Evolutionary conservation across 805 yeast species (phyloP).

Genomic region (Lipomyces sp.): DNA sequence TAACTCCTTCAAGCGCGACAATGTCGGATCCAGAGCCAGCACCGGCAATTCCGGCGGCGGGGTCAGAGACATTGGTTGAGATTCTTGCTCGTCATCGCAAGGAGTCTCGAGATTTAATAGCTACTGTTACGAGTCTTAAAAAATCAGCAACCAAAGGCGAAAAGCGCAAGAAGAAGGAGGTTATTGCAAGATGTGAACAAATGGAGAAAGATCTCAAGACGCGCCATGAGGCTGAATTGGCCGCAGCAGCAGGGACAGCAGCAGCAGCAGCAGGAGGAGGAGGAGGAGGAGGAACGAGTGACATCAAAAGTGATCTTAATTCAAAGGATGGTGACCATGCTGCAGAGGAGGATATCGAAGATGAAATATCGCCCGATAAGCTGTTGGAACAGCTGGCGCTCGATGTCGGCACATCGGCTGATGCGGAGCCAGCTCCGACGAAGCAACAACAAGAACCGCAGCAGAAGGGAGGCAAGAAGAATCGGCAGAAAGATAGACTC

Average conservation of each 20-base stretch:
- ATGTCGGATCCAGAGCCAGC: slow-evolving; percentile 1
- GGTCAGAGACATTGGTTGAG: slow-evolving; percentile 53
- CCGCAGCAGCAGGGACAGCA: neutral
- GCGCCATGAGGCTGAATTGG: slow-evolving; percentile 61
- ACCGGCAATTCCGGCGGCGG: neutral
- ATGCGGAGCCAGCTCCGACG: slow-evolving; percentile 7
- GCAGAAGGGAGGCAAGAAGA: slow-evolving; percentile 49
- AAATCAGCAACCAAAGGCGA: slow-evolving; percentile 79
- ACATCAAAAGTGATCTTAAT: neutral
- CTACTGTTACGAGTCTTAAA: slow-evolving; percentile 73
- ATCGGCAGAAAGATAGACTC: slow-evolving; percentile 82
- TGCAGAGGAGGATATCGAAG: slow-evolving; percentile 43
- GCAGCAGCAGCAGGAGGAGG: no score
- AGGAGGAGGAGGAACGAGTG: no score
- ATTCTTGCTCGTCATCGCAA: slow-evolving; percentile 66
- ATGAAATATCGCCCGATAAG: slow-evolving; percentile 67
- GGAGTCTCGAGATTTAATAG: slow-evolving; percentile 68
- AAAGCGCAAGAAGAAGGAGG: slow-evolving; percentile 67
- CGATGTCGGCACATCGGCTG: slow-evolving; percentile 34
- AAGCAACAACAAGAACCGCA: neutral
- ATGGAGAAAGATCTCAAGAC: slow-evolving; percentile 61
- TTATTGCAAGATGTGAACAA: slow-evolving; percentile 61
- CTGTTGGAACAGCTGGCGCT: slow-evolving; percentile 64
- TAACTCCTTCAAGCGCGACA: neutral
- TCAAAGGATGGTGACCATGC: slow-evolving; percentile 11